Percentiles rank a stretch among this genome's conserved stretches.
Conservation (phyloP, 257 asterid species). For the Rehmannia glutinosa region DNA sequence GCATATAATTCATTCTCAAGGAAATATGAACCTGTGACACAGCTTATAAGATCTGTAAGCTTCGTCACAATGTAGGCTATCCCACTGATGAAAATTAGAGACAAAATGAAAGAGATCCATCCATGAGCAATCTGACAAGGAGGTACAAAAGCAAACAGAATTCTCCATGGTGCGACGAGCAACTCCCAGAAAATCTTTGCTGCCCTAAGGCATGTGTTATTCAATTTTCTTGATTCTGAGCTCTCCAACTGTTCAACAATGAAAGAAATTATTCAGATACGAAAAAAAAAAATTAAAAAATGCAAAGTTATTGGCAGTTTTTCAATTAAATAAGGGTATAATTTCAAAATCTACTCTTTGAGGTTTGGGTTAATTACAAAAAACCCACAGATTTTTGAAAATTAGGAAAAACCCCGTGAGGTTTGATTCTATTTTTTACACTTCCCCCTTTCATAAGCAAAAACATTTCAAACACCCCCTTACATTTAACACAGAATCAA, state of each 20-base stretch:
- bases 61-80: conserved; percentile 80
- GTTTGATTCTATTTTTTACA: no score
- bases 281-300: not conserved
- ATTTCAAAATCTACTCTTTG: no score
- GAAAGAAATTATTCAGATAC: conserved; percentile 9
- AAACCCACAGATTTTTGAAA: no score
- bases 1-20: not conserved
- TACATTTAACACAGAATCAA: no score
- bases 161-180: conserved; percentile 80
- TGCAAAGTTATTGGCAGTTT: no score
- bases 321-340: not conserved
- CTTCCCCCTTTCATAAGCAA: no score
- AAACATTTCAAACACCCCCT: no score
- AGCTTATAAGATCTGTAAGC: conserved; percentile 83
- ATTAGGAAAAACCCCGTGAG: no score
- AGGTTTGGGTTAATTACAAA: not conserved
- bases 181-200: conserved; percentile 56
- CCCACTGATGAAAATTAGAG: conserved; percentile 78
- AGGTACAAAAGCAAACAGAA: conserved; percentile 84
- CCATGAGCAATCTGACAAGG: conserved; percentile 93
- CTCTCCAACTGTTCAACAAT: conserved; percentile 52
- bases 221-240: conserved; percentile 52
- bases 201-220: conserved; percentile 34
- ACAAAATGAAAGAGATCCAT: conserved; percentile 81
- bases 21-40: conserved; percentile 66